Conservation (phyloP, 2,329 filamentous ascomycete species). For the Erysiphe pulchra region DNA sequence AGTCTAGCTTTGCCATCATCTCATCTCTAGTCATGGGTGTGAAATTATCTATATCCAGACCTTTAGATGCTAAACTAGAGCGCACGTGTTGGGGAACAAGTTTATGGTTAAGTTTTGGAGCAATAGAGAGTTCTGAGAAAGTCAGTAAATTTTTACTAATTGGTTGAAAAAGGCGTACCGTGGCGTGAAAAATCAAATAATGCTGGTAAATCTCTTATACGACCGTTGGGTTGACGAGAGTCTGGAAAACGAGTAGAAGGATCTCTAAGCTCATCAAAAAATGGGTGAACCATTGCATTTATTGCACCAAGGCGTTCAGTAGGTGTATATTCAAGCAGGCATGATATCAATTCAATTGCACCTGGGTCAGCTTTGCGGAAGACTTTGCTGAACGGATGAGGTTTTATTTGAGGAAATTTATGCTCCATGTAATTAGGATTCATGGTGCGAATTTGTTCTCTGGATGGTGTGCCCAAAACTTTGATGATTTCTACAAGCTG, state of each 20-base stretch:
- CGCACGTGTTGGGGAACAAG: slow-evolving; percentile 69
- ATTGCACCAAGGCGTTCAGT: slow-evolving; percentile 83
- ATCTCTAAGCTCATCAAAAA: slow-evolving; percentile 91
- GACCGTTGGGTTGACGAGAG: slow-evolving; percentile 66
- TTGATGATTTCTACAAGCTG: slow-evolving; percentile 99
- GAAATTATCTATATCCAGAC: slow-evolving; percentile 84
- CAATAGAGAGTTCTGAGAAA: slow-evolving; percentile 71
- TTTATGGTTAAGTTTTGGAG: slow-evolving; percentile 61
- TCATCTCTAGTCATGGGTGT: slow-evolving; percentile 76
- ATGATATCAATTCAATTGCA: slow-evolving; percentile 85
- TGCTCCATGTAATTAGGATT: slow-evolving; percentile 99
- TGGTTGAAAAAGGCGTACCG: slow-evolving; percentile 32
- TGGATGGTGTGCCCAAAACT: slow-evolving; percentile 82
- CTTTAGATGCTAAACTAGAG: slow-evolving; percentile 44
- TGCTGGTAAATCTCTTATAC: slow-evolving; percentile 55
- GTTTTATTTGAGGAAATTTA: slow-evolving; percentile 99
- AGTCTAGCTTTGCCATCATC: slow-evolving; percentile 96
- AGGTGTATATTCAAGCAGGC: slow-evolving; percentile 85
- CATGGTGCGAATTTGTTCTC: slow-evolving; percentile 98
- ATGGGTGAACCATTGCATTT: slow-evolving; percentile 93
- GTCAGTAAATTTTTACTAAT: slow-evolving; percentile 1
- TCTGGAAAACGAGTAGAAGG: slow-evolving; percentile 79
- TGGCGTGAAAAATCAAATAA: slow-evolving; percentile 89
- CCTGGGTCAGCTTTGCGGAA: slow-evolving; percentile 88
- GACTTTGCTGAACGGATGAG: slow-evolving; percentile 96